Evolutionary conservation across 495 filamentous ascomycete genomes (phyloP).

Genomic region (Ramalina intermedia): DNA sequence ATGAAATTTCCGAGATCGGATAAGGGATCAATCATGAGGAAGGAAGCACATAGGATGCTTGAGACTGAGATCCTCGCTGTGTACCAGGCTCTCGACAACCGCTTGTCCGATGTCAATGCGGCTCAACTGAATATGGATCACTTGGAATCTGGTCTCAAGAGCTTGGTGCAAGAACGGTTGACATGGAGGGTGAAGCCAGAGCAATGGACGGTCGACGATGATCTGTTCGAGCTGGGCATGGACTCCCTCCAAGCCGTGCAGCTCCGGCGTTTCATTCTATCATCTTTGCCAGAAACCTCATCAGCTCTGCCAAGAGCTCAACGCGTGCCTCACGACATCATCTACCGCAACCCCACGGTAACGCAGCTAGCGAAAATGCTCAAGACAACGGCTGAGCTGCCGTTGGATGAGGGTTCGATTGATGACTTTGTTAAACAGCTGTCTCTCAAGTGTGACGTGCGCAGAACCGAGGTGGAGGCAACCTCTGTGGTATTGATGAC

Average conservation of each 20-base stretch:
- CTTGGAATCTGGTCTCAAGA: conserved; percentile 5
- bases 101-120: not conserved
- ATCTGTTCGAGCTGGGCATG: conserved; percentile 28
- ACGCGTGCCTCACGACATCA: conserved; percentile 5
- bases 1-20: conserved; percentile 20
- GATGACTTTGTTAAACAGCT: conserved; percentile 2
- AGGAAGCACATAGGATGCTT: conserved; percentile 20
- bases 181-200: conserved; percentile 5
- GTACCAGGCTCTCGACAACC: conserved; percentile 16
- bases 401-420: not conserved
- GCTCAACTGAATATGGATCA: no score
- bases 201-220: conserved; percentile 10
- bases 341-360: conserved; percentile 14
- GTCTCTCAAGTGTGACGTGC: not conserved
- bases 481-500: conserved; percentile 18
- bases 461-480: not conserved
- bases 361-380: conserved; percentile 1
- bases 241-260: conserved; percentile 24
- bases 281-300: not conserved
- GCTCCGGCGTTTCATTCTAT: conserved; percentile 16
- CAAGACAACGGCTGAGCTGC: not conserved
- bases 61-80: conserved; percentile 17
- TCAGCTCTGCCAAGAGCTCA: no score
- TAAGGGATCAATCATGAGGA: conserved; percentile 23
- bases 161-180: conserved; percentile 9